Conservation (phyloP, 805 yeast genomes). For the Lipomyces spencermartinsiae region DNA sequence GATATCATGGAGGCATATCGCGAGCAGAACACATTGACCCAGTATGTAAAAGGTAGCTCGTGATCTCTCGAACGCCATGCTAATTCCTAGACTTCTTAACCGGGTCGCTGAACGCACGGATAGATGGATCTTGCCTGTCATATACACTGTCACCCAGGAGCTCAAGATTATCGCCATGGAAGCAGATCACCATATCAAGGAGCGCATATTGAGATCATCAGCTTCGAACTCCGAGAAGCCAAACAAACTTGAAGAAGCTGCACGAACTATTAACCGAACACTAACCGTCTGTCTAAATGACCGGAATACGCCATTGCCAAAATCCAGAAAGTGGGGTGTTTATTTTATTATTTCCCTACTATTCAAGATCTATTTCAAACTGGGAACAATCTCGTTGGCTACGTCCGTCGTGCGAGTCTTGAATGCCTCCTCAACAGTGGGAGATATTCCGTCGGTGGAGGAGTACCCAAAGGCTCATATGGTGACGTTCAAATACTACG, state of each 20-base stretch:
- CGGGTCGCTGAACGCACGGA: conserved; percentile 33
- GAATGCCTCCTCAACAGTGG: conserved; percentile 51
- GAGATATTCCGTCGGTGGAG: conserved; percentile 59
- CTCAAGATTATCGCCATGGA: conserved; percentile 43
- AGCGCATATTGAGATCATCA: not conserved
- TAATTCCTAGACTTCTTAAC: conserved; percentile 17
- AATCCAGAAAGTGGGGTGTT: conserved; percentile 66
- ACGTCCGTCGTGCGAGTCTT: conserved; percentile 75
- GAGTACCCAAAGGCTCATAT: conserved; percentile 58
- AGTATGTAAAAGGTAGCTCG: conserved; percentile 34
- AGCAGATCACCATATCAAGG: conserved; percentile 29
- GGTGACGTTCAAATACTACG: conserved; percentile 69
- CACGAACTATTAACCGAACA: conserved; percentile 70
- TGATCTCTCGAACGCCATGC: not conserved
- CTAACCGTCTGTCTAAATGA: conserved; percentile 82
- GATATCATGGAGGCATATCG: conserved; percentile 41
- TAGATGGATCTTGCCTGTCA: conserved; percentile 38
- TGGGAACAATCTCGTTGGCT: conserved; percentile 74
- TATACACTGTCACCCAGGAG: conserved; percentile 43
- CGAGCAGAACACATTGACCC: conserved; percentile 43
- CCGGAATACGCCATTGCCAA: conserved; percentile 58
- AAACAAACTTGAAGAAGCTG: conserved; percentile 56
- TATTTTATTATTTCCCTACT: conserved; percentile 74
- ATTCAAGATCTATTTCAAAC: conserved; percentile 68
- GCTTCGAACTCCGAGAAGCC: not conserved